These are phyloP conservation scores for Jaltomata sinuosa DNA, from an alignment of 257 asterid genomes.

Conservation along the genomic window DNA sequence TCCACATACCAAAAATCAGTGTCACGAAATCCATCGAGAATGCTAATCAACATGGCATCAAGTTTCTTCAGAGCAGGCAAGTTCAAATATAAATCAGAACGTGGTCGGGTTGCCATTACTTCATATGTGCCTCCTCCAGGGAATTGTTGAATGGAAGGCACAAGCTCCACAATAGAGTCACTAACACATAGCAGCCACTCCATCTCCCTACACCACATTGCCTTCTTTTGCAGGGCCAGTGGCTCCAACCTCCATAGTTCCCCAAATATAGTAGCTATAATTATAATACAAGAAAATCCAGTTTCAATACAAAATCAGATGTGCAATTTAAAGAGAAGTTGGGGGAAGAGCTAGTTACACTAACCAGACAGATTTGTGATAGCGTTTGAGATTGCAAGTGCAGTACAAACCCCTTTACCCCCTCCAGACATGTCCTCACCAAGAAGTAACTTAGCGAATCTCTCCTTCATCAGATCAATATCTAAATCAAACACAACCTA, in stretches of 20 bases:
- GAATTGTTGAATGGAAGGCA: slow-evolving; percentile 71
- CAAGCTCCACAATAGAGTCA: slow-evolving; percentile 89
- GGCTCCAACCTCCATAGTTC: slow-evolving; percentile 98
- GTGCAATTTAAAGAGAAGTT: background rate
- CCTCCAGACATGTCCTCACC: slow-evolving; percentile 99
- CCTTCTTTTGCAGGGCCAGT: slow-evolving; percentile 67
- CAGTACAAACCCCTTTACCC: slow-evolving; percentile 93
- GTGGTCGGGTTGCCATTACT: slow-evolving; percentile 73
- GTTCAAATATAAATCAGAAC: slow-evolving; percentile 75
- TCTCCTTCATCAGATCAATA: slow-evolving; percentile 84
- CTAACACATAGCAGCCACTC: slow-evolving; percentile 86
- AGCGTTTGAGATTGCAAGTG: slow-evolving; percentile 92
- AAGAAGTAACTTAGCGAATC: slow-evolving; percentile 84
- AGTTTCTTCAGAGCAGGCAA: slow-evolving; percentile 97
- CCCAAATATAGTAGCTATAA: slow-evolving; percentile 84
- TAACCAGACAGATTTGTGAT: slow-evolving; percentile 92
- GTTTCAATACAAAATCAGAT: background rate
- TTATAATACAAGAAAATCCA: background rate
- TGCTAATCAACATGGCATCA: slow-evolving; percentile 82
- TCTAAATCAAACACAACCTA: slow-evolving; percentile 23
- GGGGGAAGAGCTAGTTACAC: background rate
- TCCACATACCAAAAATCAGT: slow-evolving; percentile 90
- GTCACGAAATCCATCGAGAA: slow-evolving; percentile 78
- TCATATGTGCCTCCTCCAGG: slow-evolving; percentile 86
- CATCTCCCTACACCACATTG: slow-evolving; percentile 96